Percentiles rank a stretch among this genome's conserved stretches.
These are phyloP conservation scores for barrel medic (Medicago truncatula) DNA, from an alignment of 306 rosid genomes.

Conservation along the genomic window DNA sequence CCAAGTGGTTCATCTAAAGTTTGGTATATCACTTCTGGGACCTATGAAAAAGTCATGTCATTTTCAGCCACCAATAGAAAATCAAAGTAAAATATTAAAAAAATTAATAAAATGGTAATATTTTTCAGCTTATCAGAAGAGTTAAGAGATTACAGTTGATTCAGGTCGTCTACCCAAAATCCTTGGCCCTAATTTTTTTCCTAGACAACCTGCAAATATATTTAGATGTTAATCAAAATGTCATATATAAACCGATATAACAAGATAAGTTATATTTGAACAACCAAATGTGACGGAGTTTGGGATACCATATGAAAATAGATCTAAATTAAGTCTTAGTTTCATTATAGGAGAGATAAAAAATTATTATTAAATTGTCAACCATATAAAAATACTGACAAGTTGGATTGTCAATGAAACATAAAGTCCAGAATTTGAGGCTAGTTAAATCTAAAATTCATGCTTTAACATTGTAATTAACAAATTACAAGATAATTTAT, in stretches of 20 bases:
- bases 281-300: no score
- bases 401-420: no score
- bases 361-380: no score
- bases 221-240: constrained; percentile 29
- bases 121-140: constrained; percentile 13
- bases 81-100: constrained; percentile 23
- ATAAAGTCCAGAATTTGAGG: no score
- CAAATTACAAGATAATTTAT: no score
- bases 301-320: no score
- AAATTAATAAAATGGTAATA: constrained; percentile 7
- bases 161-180: constrained; percentile 82
- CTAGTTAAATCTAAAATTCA: no score
- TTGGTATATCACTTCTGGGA: constrained; percentile 91
- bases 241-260: background rate
- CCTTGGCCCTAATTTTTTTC: constrained; percentile 84
- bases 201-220: constrained; percentile 80
- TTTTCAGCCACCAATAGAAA: constrained; percentile 40
- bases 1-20: constrained; percentile 72
- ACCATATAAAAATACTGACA: no score
- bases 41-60: constrained; percentile 56
- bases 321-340: no score
- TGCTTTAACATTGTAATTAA: no score
- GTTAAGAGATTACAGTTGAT: constrained; percentile 61
- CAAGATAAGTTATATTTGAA: no score
- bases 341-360: no score